phyloP scores from a whole-genome alignment of 177 flowering plant genomes.

The Vitis hybrid region DNA sequence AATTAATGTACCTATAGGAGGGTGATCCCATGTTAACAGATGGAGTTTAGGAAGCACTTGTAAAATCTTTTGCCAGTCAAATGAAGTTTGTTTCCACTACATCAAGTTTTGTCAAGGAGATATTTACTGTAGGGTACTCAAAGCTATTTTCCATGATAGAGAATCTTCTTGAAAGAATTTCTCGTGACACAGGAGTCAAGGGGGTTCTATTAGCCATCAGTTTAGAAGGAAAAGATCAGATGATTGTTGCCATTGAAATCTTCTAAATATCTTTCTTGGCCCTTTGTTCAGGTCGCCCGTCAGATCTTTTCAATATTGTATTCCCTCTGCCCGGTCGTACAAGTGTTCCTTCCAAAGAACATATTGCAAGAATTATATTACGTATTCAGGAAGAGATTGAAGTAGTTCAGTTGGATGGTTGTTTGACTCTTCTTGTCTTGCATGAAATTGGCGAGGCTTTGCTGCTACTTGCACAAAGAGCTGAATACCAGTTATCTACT shows the following conservation, averaged over 20 bases:
- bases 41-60: slow-evolving; percentile 93
- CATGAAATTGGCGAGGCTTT: slow-evolving; percentile 79
- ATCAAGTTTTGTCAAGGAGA: slow-evolving; percentile 95
- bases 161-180: slow-evolving; percentile 86
- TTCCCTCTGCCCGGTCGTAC: slow-evolving; percentile 85
- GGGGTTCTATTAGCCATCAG: slow-evolving; percentile 85
- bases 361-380: slow-evolving; percentile 64
- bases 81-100: slow-evolving; percentile 89
- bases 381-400: slow-evolving; percentile 93
- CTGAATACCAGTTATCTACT: slow-evolving; percentile 64
- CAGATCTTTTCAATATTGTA: slow-evolving; percentile 74
- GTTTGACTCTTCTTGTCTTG: slow-evolving; percentile 84
- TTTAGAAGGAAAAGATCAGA: slow-evolving; percentile 72
- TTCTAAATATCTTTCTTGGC: slow-evolving; percentile 83
- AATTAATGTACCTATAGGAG: slow-evolving; percentile 37
- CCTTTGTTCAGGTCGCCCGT: slow-evolving; percentile 69
- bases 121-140: slow-evolving; percentile 77
- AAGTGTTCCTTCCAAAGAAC: slow-evolving; percentile 88
- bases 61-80: slow-evolving; percentile 84
- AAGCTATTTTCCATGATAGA: slow-evolving; percentile 77
- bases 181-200: slow-evolving; percentile 87
- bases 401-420: slow-evolving; percentile 84
- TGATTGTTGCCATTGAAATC: slow-evolving; percentile 71
- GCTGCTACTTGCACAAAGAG: slow-evolving; percentile 72
- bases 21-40: slow-evolving; percentile 86